phyloP scores from a whole-genome alignment of 1,139 yeast species.

The Yamadazyma diddensiae region DNA sequence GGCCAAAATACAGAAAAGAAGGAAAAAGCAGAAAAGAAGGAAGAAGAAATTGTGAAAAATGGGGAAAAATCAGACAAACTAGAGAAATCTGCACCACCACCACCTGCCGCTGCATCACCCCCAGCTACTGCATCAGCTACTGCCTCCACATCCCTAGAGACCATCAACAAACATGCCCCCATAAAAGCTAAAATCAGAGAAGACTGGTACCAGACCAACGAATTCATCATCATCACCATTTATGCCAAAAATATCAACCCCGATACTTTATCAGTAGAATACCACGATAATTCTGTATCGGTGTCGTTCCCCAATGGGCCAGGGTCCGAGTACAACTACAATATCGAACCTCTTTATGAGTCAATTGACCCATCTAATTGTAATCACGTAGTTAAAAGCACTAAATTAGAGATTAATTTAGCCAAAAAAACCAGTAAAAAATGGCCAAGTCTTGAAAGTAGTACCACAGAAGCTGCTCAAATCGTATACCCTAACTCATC shows the following conservation, averaged over 20 bases:
- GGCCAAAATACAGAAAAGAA: not conserved
- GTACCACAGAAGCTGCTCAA: slow-evolving; percentile 5
- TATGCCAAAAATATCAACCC: slow-evolving; percentile 66
- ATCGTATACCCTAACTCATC: slow-evolving; percentile 62
- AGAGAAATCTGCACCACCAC: not conserved
- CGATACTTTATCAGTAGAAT: slow-evolving; percentile 35
- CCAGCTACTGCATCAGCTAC: slow-evolving; percentile 3
- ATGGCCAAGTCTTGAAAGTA: slow-evolving; percentile 46
- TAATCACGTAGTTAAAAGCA: slow-evolving; percentile 53
- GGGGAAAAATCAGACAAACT: not conserved
- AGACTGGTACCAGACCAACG: slow-evolving; percentile 77
- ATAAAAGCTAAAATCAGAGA: slow-evolving; percentile 49
- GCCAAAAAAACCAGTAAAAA: slow-evolving; percentile 31
- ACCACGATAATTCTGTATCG: slow-evolving; percentile 29
- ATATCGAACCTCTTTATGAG: slow-evolving; percentile 49
- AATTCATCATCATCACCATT: slow-evolving; percentile 61
- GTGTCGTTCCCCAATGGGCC: slow-evolving; percentile 47
- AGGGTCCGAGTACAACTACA: slow-evolving; percentile 47
- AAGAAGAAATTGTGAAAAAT: not conserved
- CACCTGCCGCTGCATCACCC: not conserved
- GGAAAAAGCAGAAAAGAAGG: not conserved
- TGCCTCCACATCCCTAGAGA: slow-evolving; percentile 29
- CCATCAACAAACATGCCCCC: slow-evolving; percentile 41
- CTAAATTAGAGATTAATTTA: slow-evolving; percentile 70
- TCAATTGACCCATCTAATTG: slow-evolving; percentile 48